A percentile compares a stretch with the other conserved stretches of the same genome.
Evolutionary conservation across 176 grass and related monocot genomes (phyloP).

Genomic region (Lolium rigidum): DNA sequence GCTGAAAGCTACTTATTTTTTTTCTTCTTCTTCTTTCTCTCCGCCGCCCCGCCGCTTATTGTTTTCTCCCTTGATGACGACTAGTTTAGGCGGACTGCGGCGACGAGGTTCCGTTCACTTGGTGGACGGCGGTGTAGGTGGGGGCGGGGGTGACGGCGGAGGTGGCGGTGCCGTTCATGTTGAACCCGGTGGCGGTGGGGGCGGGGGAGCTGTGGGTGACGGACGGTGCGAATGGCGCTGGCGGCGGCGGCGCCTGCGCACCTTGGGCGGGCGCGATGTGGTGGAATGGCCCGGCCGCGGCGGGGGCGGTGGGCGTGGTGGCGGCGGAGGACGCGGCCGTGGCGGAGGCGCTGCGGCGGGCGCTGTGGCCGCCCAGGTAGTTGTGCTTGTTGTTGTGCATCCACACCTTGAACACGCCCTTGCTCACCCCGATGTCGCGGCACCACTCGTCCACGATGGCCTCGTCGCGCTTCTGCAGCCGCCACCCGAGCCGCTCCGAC

Average conservation of each 20-base stretch:
- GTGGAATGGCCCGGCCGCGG: conserved; percentile 1
- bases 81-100: conserved; percentile 56
- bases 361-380: conserved; percentile 77
- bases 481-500: conserved; percentile 89
- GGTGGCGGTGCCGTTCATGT: conserved; percentile 48
- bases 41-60: not conserved
- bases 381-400: conserved; percentile 99
- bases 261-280: not conserved
- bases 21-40: not conserved
- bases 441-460: conserved; percentile 84
- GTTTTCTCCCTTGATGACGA: not conserved
- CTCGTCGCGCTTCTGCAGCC: conserved; percentile 95
- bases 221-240: conserved; percentile 27
- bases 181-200: conserved; percentile 39
- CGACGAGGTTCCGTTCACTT: conserved; percentile 40
- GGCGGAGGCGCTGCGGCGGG: conserved; percentile 47
- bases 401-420: conserved; percentile 99
- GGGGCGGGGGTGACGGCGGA: not conserved
- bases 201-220: conserved; percentile 43
- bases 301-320: not conserved
- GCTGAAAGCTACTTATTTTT: conserved; percentile 55
- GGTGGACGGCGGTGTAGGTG: conserved; percentile 19
- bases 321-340: not conserved
- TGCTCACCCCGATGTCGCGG: conserved; percentile 87
- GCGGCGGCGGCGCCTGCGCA: not conserved